A percentile compares a stretch with the other conserved stretches of the same genome.
These are phyloP conservation scores for Xylaria sp. DNA, from an alignment of 2,329 filamentous ascomycete species.

Conservation along the genomic window DNA sequence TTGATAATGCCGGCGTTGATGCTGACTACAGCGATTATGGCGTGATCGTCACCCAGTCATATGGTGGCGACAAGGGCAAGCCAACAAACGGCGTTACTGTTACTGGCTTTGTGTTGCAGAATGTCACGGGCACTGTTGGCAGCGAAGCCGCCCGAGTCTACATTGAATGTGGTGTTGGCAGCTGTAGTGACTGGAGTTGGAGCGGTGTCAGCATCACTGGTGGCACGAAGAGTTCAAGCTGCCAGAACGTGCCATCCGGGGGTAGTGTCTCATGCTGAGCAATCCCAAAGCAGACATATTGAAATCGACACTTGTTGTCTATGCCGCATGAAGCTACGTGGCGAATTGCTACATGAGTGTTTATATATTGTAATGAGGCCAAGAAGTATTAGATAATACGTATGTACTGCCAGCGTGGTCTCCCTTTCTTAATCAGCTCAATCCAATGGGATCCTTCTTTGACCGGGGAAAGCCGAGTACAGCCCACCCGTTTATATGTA, in stretches of 20 bases:
- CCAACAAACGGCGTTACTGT: slow-evolving; percentile 60
- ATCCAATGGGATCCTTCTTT: neutral
- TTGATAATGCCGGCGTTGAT: slow-evolving; percentile 28
- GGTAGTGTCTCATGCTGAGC: slow-evolving; percentile 39
- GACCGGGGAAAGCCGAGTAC: neutral
- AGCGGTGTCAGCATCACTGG: slow-evolving; percentile 50
- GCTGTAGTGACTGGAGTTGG: slow-evolving; percentile 53
- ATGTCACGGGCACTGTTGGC: slow-evolving; percentile 53
- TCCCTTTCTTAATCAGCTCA: slow-evolving; percentile 18
- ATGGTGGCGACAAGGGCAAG: slow-evolving; percentile 54
- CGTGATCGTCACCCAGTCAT: slow-evolving; percentile 68
- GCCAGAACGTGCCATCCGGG: slow-evolving; percentile 60
- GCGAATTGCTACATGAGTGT: neutral
- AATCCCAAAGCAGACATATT: neutral
- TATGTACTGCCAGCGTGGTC: slow-evolving; percentile 28
- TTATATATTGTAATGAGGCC: neutral
- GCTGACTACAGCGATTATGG: slow-evolving; percentile 54
- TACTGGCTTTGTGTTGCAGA: slow-evolving; percentile 54
- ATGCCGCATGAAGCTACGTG: neutral
- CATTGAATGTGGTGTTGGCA: slow-evolving; percentile 52
- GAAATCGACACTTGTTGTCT: neutral
- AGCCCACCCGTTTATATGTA: slow-evolving; percentile 21
- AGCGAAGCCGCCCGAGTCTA: slow-evolving; percentile 48
- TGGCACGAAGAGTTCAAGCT: slow-evolving; percentile 62
- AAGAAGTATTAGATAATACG: slow-evolving; percentile 5